Evolutionary conservation across 805 yeast species (phyloP), one percentile per base, ranked within the genome.

Genomic region (Yamadazyma scolyti): DNA sequence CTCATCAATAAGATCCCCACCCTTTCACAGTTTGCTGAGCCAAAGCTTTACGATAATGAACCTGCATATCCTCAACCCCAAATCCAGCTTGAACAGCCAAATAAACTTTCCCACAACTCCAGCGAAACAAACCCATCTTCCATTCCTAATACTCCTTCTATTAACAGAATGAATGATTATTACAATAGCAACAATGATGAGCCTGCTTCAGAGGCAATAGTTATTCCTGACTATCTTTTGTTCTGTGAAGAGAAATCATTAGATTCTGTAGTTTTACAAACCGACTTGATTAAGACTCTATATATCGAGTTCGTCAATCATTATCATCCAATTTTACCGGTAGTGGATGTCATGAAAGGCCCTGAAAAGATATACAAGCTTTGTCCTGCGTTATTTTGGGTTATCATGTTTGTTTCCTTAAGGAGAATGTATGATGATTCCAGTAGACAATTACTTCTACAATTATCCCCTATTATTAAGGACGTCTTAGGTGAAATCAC

Each of bases 321-420:
- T 38, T 90, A 93, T 50, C 97, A 90, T 54, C 83, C 86, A 1
- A 78, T 83, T 30, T 52, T 93, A 28, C 97, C 97, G 0, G 83
- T 90, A 1, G 93, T 90, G 2, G 95, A 90, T 50, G 72, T 90
- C 2, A 42, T 65, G 5, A 75, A 73, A 39, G 96, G 96, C 7
- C 93, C 95, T 1, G 97, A 88, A 45, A 63, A 77, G 27, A 71
- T 89, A 6, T 85, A 83, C 53, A 58, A 76, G 36, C 65, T 84
- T 11, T 87, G 96, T 36, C 96, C 97, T 0, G 81, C 90, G 3
- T 62, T 90, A 12, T 90, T 90, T 50, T 90, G 98, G 98, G 89
- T 90, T 0, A 79, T 90, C 10, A 79, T 89, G 77, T 75, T 87
- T 23, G 82, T 87, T 1, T 85, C 95, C 0, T 61, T 88, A 25